Percentiles rank a stretch among this genome's conserved stretches.
Evolutionary conservation across 148 eudicot species (phyloP).

Genomic region (Rhododendron molle): DNA sequence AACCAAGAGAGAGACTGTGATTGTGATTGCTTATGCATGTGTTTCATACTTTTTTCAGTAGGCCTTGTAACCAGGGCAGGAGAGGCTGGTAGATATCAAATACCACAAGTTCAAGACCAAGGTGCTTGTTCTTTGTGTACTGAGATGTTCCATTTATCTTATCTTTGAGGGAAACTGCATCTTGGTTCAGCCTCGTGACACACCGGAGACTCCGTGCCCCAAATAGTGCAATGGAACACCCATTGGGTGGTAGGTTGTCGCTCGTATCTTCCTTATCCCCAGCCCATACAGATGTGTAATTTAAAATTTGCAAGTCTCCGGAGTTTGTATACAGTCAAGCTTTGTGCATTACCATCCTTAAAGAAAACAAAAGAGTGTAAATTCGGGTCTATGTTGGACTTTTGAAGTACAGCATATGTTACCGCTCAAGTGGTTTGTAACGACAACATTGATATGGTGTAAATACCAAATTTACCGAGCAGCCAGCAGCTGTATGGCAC

Average conservation of each 20-base stretch:
- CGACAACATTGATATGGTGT: neutral
- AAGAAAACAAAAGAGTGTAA: neutral
- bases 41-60: slow-evolving; percentile 44
- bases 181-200: slow-evolving; percentile 54
- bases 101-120: slow-evolving; percentile 60
- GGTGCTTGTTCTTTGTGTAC: slow-evolving; percentile 29
- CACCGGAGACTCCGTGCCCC: slow-evolving; percentile 59
- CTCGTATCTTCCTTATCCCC: slow-evolving; percentile 73
- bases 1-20: neutral
- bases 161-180: slow-evolving; percentile 56
- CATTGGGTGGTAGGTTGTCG: slow-evolving; percentile 71
- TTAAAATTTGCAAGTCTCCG: neutral
- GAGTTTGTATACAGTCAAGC: slow-evolving; percentile 6
- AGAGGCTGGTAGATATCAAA: slow-evolving; percentile 81
- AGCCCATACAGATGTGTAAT: slow-evolving; percentile 32
- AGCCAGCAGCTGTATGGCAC: neutral
- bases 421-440: neutral
- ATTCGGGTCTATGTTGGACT: neutral
- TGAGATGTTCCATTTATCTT: slow-evolving; percentile 55
- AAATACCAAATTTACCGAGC: neutral
- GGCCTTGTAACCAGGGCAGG: slow-evolving; percentile 52
- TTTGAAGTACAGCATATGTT: neutral
- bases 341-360: neutral
- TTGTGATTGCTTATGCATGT: neutral
- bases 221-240: slow-evolving; percentile 74